phyloP scores from a whole-genome alignment of 306 rosid genomes.

The Lablab purpureus region DNA sequence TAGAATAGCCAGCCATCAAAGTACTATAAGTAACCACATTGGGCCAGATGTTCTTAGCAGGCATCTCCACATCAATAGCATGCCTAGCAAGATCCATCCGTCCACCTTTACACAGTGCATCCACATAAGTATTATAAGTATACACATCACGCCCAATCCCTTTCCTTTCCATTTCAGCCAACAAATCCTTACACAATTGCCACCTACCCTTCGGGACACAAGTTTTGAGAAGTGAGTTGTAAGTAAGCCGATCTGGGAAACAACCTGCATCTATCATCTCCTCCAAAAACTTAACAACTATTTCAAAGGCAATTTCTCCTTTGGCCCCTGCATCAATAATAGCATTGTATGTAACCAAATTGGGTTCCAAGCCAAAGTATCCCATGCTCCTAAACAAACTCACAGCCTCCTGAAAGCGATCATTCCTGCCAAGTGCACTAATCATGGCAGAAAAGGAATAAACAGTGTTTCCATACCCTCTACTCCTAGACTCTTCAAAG shows the following conservation, averaged over 20 bases:
- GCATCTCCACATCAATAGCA: constrained; percentile 72
- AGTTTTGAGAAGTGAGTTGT: constrained; percentile 81
- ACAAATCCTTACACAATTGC: constrained; percentile 75
- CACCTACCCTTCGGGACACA: constrained; percentile 84
- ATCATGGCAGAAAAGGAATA: constrained; percentile 79
- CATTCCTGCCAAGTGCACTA: constrained; percentile 82
- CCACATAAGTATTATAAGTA: constrained; percentile 86
- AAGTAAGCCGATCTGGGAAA: constrained; percentile 82
- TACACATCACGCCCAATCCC: constrained; percentile 77
- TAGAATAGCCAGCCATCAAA: constrained; percentile 90
- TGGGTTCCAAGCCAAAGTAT: constrained; percentile 72
- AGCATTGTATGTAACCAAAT: constrained; percentile 86
- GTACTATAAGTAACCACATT: constrained; percentile 91
- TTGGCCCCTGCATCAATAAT: constrained; percentile 89
- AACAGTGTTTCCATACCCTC: constrained; percentile 87
- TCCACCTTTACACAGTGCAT: constrained; percentile 88
- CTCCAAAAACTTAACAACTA: constrained; percentile 70
- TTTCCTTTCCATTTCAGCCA: constrained; percentile 70
- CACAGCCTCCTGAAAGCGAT: constrained; percentile 64
- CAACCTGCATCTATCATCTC: constrained; percentile 69
- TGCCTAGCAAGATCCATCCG: constrained; percentile 78
- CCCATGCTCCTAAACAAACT: constrained; percentile 71
- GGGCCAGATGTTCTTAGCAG: constrained; percentile 65
- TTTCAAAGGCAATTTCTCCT: constrained; percentile 71
- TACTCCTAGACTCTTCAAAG: constrained; percentile 64